phyloP scores from a whole-genome alignment of 345 rosid species.

The Luvunga scandens region DNA sequence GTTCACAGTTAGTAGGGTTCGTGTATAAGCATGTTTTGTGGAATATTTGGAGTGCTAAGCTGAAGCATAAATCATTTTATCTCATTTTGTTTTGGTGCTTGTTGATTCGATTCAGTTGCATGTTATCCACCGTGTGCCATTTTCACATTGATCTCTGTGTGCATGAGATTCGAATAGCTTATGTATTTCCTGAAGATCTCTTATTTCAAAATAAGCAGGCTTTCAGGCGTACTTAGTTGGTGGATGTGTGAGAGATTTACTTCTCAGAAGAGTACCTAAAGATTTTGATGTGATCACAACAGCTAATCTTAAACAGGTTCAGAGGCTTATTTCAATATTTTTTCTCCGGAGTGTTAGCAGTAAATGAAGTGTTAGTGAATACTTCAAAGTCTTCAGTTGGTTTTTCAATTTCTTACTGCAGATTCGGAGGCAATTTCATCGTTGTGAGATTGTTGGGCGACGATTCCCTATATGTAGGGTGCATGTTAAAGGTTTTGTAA shows the following conservation, averaged over 20 bases:
- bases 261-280: conserved; percentile 71
- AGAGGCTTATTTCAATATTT: neutral
- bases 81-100: neutral
- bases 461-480: conserved; percentile 87
- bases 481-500: conserved; percentile 43
- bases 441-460: conserved; percentile 57
- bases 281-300: conserved; percentile 96
- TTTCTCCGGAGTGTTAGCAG: neutral
- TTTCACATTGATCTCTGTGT: neutral
- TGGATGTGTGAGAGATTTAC: conserved; percentile 92
- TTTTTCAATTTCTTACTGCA: conserved; percentile 25
- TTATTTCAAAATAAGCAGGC: conserved; percentile 40
- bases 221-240: conserved; percentile 85
- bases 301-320: conserved; percentile 74
- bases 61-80: neutral
- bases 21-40: neutral
- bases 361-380: neutral
- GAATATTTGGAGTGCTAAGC: neutral
- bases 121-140: neutral
- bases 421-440: conserved; percentile 54
- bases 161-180: neutral
- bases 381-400: neutral
- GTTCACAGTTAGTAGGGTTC: neutral
- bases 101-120: conserved; percentile 3
- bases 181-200: neutral